Conservation (phyloP, 73 alveolate species). For the Tetrahymena borealis region DNA sequence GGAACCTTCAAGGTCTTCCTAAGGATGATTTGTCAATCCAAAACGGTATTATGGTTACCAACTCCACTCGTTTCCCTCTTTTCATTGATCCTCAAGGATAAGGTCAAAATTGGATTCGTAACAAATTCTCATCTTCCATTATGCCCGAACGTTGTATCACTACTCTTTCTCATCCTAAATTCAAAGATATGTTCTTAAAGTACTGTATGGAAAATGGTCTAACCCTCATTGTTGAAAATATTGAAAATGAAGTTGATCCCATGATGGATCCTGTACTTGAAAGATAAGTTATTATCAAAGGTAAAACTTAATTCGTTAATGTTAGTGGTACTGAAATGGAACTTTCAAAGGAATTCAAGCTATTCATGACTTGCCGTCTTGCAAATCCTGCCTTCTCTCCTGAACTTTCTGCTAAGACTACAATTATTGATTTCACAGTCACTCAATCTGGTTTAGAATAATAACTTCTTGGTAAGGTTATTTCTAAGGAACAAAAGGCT, state of each 20-base stretch:
- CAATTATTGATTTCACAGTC: constrained; percentile 99
- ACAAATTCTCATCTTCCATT: constrained; percentile 61
- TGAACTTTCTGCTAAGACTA: constrained; percentile 99
- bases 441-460: constrained; percentile 97
- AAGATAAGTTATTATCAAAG: constrained; percentile 94
- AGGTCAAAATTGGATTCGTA: constrained; percentile 95
- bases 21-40: constrained; percentile 97
- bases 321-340: constrained; percentile 97
- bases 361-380: constrained; percentile 96
- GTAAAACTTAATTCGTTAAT: constrained; percentile 83
- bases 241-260: constrained; percentile 99
- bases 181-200: constrained; percentile 79
- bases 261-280: constrained; percentile 99
- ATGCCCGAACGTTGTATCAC: constrained; percentile 70
- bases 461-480: constrained; percentile 72
- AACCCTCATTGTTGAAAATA: constrained; percentile 96
- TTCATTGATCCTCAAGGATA: constrained; percentile 99
- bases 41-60: constrained; percentile 99
- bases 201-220: constrained; percentile 70
- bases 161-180: constrained; percentile 72
- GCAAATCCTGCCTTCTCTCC: constrained; percentile 99
- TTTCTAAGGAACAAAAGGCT: constrained; percentile 90
- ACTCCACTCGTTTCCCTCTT: constrained; percentile 94
- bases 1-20: constrained; percentile 99
- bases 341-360: constrained; percentile 63